Evolutionary conservation across 129 eudicot species (phyloP), one percentile per base, ranked within the genome.

Genomic region (Artemisia tridentata): DNA sequence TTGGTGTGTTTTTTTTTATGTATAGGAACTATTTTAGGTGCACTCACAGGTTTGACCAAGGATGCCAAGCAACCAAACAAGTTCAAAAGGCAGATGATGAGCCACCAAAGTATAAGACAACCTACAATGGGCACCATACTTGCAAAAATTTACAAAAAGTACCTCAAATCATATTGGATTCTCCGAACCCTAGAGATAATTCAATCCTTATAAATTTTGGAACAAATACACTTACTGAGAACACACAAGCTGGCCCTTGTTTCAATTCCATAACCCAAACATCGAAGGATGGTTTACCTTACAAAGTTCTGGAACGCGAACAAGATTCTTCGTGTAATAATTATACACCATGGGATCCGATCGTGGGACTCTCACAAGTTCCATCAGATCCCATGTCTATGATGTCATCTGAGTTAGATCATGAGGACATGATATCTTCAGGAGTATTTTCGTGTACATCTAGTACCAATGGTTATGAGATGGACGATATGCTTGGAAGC

Each of bases 1-100:
- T 38, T 38, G 45, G 45, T 38, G 45, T 38, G 10, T 38, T 7
- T 38, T 7, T 7, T 1, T 38, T 38, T 2, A 38, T 34, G 55
- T 68, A 73, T 82, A 88, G 96, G 71, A 76, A 77, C 76, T 88
- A 88, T 75, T 88, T 31, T 47, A 81, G 89, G 67, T 88, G 96
- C 74, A 82, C 87, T 15, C 91, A 86, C 76, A 86, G 80, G 65
- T 55, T 18, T 71, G 87, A 86, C 7, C 85, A 82, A 82, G 84
- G 79, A 1, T 86, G 91, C 65, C 63, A 56, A 70, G 91, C 91
- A 54, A 82, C 79, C 43, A 86, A 86, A 78, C 85, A 86, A 49
- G 83, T 86, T 14, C 87, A 86, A 72, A 78, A 18, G 72, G 70
- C 67, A 0, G 76, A 75, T 53, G 81, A 77, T 5, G 70, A 77